Base-by-base conservation (phyloP, 2,329 filamentous ascomycete genomes). In the Aspergillus phoenicis region DNA sequence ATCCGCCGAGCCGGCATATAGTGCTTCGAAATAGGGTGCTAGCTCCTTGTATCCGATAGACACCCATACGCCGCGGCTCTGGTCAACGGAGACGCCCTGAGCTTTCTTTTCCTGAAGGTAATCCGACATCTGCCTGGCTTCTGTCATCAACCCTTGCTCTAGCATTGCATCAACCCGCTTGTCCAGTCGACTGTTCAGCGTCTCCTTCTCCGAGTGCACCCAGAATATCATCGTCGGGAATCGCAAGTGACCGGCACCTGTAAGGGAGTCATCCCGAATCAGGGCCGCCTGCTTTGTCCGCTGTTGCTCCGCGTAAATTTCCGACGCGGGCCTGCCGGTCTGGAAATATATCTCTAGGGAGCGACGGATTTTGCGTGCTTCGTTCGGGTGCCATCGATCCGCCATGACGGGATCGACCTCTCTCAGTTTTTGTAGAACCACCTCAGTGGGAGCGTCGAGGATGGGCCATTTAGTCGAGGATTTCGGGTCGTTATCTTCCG, bases 41-140 rank as follows among this genome's bases (percentile, higher is more conserved):
- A 98, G 90, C 72, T 99, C 92, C 73, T 96, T 97, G 77, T 93
- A 97, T 1, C 95, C 95, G 63, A 99, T 99, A 1, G 93, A 95
- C 57, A 96, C 90, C 93, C 94, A 99, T 47, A 99, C 96, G 0
- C 95, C 96, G 57, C 88, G 87, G 1, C 86, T 90, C 65, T 87
- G 83, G 71, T 98, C 92, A 2, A 95, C 77, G 0, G 75, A 65
- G 1, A 81, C 75, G 0, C 87, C 89, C 1, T 78, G 70, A 0
- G 78, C 72, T 52, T 79, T 73, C 57, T 82, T 76, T 4, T 76
- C 66, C 15, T 78, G 68, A 2, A 84, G 75, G 62, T 84, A 83
- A 1, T 76, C 71, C 11, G 80, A 78, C 68, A 91, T 81, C 1
- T 73, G 77, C 41, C 81, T 71, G 0, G 89, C 86, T 75, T 91